phyloP scores from a whole-genome alignment of 768 basidiomycete species.

The Tubosaeta sp. region DNA sequence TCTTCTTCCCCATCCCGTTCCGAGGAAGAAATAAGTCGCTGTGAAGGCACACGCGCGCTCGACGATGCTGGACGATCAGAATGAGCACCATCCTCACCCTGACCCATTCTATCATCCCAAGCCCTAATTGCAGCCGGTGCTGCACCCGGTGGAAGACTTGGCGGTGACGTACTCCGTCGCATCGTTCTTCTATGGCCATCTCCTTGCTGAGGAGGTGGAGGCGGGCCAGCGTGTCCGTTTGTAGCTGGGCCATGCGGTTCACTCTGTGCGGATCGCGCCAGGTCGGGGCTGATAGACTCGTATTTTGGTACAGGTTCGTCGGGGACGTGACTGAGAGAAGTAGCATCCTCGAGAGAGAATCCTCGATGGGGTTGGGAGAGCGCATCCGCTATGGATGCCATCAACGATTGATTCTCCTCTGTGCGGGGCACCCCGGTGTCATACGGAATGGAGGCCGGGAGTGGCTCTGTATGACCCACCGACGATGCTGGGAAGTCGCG shows the following conservation, averaged over 20 bases:
- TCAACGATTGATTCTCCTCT: slow-evolving; percentile 32
- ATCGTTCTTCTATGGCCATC: slow-evolving; percentile 22
- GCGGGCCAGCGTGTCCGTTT: slow-evolving; percentile 12
- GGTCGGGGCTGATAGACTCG: slow-evolving; percentile 20
- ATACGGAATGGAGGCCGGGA: slow-evolving; percentile 7
- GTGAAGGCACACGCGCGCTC: slow-evolving; percentile 34
- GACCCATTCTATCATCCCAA: slow-evolving; percentile 34
- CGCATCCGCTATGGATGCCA: slow-evolving; percentile 37
- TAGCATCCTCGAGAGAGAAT: slow-evolving; percentile 23
- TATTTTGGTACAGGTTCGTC: slow-evolving; percentile 41
- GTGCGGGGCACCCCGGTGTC: slow-evolving; percentile 7
- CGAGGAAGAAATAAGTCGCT: slow-evolving; percentile 31
- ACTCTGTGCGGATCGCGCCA: slow-evolving; percentile 5
- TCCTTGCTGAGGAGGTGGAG: slow-evolving; percentile 9
- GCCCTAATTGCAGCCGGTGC: slow-evolving; percentile 35
- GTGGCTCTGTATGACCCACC: slow-evolving; percentile 2
- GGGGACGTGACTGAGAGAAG: slow-evolving; percentile 16
- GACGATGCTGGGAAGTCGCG: slow-evolving; percentile 27
- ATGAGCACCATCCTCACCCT: slow-evolving; percentile 29
- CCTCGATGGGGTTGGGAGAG: slow-evolving; percentile 26
- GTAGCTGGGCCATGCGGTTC: slow-evolving; percentile 17
- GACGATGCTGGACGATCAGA: slow-evolving; percentile 28
- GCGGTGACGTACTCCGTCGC: slow-evolving; percentile 33
- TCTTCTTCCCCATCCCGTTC: slow-evolving; percentile 28
- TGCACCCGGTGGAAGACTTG: slow-evolving; percentile 42